These are phyloP conservation scores for Sungouiella blattae DNA, from an alignment of 805 yeast genomes.

Conservation along the genomic window DNA sequence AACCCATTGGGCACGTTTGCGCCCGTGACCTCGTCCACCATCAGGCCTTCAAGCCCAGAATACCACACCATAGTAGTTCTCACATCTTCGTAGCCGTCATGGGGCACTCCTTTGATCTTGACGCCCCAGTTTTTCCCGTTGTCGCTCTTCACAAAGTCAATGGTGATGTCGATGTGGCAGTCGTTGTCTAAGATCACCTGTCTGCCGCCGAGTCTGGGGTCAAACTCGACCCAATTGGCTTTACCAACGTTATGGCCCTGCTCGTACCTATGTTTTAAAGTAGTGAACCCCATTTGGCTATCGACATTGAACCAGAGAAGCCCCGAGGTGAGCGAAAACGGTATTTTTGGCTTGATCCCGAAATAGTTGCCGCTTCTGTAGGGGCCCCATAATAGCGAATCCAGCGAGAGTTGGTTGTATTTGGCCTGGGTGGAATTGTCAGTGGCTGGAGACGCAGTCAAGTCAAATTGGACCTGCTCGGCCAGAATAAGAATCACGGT, in stretches of 20 bases:
- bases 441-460: slow-evolving; percentile 5
- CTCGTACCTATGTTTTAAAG: slow-evolving; percentile 71
- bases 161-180: slow-evolving; percentile 57
- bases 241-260: slow-evolving; percentile 65
- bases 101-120: slow-evolving; percentile 64
- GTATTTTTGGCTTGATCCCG: slow-evolving; percentile 81
- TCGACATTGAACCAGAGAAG: slow-evolving; percentile 84
- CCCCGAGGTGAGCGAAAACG: slow-evolving; percentile 72
- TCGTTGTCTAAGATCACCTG: slow-evolving; percentile 69
- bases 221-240: slow-evolving; percentile 86
- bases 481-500: no score
- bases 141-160: slow-evolving; percentile 70
- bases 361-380: slow-evolving; percentile 83
- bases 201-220: slow-evolving; percentile 83
- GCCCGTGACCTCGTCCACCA: slow-evolving; percentile 17
- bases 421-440: slow-evolving; percentile 4
- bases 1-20: slow-evolving; percentile 17
- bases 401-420: slow-evolving; percentile 16
- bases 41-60: slow-evolving; percentile 58
- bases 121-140: slow-evolving; percentile 80
- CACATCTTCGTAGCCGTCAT: slow-evolving; percentile 43
- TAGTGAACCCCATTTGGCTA: slow-evolving; percentile 47
- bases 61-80: slow-evolving; percentile 73
- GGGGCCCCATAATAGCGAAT: slow-evolving; percentile 74
- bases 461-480: slow-evolving; percentile 11